Evolutionary conservation across 441 rosid species (phyloP).

Genomic region (Flueggea neowawraea): DNA sequence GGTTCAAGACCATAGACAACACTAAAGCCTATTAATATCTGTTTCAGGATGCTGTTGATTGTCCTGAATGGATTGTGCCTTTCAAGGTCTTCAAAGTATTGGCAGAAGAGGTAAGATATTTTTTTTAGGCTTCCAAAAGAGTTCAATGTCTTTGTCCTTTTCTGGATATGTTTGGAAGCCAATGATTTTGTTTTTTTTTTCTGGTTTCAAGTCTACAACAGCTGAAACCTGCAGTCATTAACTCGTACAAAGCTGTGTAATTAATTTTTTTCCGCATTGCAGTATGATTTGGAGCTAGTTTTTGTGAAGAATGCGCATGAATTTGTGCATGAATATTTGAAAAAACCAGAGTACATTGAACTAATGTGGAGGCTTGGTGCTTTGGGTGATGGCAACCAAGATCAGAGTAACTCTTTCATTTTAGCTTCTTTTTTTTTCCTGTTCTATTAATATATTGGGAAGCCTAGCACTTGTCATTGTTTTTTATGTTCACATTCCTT

Average conservation of each 20-base stretch:
- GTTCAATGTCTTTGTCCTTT: not conserved
- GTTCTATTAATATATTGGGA: not conserved
- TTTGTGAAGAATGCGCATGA: conserved; percentile 94
- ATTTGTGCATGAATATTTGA: conserved; percentile 83
- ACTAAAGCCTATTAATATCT: not conserved
- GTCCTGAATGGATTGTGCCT: conserved; percentile 98
- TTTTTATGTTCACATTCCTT: not conserved
- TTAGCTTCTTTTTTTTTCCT: not conserved
- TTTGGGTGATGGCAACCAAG: conserved; percentile 94
- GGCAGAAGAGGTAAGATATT: conserved; percentile 80
- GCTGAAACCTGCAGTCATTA: no score
- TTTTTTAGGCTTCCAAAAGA: conserved; percentile 2
- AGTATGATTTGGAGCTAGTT: conserved; percentile 88
- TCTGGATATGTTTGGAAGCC: no score
- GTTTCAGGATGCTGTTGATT: conserved; percentile 91
- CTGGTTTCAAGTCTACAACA: not conserved
- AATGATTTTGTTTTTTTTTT: not conserved
- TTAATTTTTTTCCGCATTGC: conserved; percentile 19
- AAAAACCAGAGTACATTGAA: conserved; percentile 68
- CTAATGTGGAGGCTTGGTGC: conserved; percentile 96
- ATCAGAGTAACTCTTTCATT: conserved; percentile 51
- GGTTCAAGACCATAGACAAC: no score
- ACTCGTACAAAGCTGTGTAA: no score
- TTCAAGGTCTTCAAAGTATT: conserved; percentile 81
- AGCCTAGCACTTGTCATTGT: not conserved